Evolutionary conservation across 2,329 filamentous ascomycete genomes (phyloP).

Genomic region (Celoporthe dispersa): DNA sequence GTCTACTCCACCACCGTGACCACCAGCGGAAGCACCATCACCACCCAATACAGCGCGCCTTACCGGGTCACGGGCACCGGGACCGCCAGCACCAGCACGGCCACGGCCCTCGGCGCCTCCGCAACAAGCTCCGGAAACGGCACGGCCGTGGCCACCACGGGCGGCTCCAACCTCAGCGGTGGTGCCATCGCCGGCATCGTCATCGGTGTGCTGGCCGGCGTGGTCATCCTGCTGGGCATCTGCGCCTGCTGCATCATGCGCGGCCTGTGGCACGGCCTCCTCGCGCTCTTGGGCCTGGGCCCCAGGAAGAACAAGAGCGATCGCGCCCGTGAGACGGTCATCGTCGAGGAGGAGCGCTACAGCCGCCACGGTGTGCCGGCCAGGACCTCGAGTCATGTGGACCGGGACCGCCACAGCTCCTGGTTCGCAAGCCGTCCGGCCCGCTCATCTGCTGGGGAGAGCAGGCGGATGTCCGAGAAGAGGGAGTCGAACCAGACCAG

Average conservation of each 20-base stretch:
- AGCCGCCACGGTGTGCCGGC: conserved; percentile 51
- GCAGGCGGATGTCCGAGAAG: conserved; percentile 42
- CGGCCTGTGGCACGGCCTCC: conserved; percentile 62
- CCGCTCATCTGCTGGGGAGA: conserved; percentile 50
- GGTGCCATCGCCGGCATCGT: conserved; percentile 84
- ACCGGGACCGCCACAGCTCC: conserved; percentile 22
- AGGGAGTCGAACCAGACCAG: conserved; percentile 50
- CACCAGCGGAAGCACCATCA: conserved; percentile 51
- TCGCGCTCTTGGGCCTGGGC: conserved; percentile 65
- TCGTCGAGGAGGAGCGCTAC: conserved; percentile 67
- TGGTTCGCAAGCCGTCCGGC: conserved; percentile 34
- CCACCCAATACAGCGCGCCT: conserved; percentile 58
- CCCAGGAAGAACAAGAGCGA: conserved; percentile 54
- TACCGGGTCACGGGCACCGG: conserved; percentile 56
- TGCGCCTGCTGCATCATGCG: conserved; percentile 76
- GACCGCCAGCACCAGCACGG: conserved; percentile 54
- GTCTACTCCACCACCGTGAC: conserved; percentile 41
- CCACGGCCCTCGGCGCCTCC: conserved; percentile 53
- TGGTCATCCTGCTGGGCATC: conserved; percentile 68
- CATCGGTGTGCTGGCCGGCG: conserved; percentile 70
- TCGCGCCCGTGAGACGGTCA: conserved; percentile 39
- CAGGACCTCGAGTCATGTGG: conserved; percentile 52
- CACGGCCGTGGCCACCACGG: conserved; percentile 41
- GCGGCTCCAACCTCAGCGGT: conserved; percentile 58
- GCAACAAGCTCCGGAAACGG: conserved; percentile 47